Conservation (phyloP, 345 rosid genomes). For the Heritiera fomes region DNA sequence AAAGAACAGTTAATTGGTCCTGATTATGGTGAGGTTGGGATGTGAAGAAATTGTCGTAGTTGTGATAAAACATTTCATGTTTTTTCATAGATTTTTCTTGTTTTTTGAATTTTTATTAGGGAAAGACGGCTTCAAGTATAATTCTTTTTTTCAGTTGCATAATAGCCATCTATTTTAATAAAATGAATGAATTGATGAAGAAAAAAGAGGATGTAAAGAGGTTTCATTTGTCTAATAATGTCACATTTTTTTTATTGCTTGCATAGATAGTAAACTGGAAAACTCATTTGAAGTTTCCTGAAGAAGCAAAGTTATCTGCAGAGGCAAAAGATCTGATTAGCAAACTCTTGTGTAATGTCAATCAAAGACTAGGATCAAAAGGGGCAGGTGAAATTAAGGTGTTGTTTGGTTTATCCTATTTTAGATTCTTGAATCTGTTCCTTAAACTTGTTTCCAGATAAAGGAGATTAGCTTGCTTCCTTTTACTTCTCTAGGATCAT, state of each 20-base stretch:
- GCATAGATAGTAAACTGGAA: conserved; percentile 89
- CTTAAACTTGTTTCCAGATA: conserved; percentile 24
- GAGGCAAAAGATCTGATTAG: conserved; percentile 73
- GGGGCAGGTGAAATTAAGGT: conserved; percentile 94
- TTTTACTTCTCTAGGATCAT: conserved; percentile 59
- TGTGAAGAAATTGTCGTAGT: not conserved
- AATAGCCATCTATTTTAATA: not conserved
- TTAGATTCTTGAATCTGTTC: conserved; percentile 33
- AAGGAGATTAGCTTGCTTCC: conserved; percentile 28
- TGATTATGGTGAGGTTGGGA: not conserved
- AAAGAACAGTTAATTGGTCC: not conserved
- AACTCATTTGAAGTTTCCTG: conserved; percentile 94
- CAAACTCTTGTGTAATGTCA: conserved; percentile 82
- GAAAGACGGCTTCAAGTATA: not conserved
- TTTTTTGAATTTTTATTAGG: not conserved
- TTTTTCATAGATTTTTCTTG: not conserved
- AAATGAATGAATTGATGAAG: conserved; percentile 3
- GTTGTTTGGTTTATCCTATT: conserved; percentile 58
- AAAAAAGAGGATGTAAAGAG: not conserved
- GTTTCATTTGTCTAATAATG: conserved; percentile 15
- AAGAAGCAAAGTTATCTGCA: conserved; percentile 76
- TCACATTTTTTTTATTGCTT: conserved; percentile 11
- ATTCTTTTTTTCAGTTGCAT: not conserved
- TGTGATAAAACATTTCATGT: not conserved
- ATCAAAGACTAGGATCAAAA: conserved; percentile 78